Evolutionary conservation across 768 basidiomycete genomes (phyloP).

Genomic region (Kwoniella mangroviensis): DNA sequence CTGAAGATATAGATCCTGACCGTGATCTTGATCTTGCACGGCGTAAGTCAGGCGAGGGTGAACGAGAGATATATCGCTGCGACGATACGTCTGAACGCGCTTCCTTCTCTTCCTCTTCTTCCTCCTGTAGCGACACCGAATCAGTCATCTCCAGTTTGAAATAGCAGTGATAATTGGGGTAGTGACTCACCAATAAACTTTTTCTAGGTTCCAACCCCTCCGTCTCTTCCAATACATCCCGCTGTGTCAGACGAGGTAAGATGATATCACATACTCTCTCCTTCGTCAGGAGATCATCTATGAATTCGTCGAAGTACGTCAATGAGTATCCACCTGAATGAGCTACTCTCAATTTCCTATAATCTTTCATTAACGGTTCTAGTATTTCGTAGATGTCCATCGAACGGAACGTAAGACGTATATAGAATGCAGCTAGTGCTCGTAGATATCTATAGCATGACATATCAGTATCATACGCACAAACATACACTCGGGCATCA

Average conservation of each 20-base stretch:
- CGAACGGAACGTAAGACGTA: constrained; percentile 90
- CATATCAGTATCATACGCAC: constrained; percentile 1
- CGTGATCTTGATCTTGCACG: constrained; percentile 12
- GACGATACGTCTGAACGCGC: constrained; percentile 10
- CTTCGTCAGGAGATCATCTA: constrained; percentile 78
- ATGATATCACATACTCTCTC: constrained; percentile 97
- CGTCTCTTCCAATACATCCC: constrained; percentile 86
- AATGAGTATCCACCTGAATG: constrained; percentile 87
- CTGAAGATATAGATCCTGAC: constrained; percentile 28
- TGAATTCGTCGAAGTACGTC: constrained; percentile 89
- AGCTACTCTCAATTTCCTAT: constrained; percentile 79
- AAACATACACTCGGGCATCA: background rate
- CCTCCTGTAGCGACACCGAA: constrained; percentile 31
- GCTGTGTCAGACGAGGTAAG: constrained; percentile 82
- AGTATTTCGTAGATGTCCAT: constrained; percentile 90
- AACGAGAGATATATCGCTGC: constrained; percentile 33
- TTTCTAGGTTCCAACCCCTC: constrained; percentile 79
- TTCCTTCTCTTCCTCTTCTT: constrained; percentile 24
- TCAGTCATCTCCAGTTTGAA: no score
- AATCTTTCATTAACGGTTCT: constrained; percentile 94
- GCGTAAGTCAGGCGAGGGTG: constrained; percentile 39
- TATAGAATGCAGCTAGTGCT: constrained; percentile 88
- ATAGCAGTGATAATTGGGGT: no score
- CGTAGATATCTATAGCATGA: constrained; percentile 74
- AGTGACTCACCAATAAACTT: constrained; percentile 69